These are phyloP conservation scores for Tolypocladium ovalisporum DNA, from an alignment of 2,329 filamentous ascomycete species.

Conservation along the genomic window DNA sequence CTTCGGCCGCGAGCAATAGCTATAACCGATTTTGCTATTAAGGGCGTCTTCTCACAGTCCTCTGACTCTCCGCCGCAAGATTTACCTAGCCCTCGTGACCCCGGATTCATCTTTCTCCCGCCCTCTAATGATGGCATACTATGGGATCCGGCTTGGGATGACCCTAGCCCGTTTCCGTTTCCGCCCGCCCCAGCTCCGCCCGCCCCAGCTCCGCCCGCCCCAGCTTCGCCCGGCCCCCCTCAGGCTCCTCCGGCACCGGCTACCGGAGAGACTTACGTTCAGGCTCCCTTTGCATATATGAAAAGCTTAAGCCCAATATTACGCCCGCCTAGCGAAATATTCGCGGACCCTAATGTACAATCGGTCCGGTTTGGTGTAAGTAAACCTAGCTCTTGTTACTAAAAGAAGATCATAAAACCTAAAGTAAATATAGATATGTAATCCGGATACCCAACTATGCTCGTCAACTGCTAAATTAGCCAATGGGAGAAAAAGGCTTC, in stretches of 20 bases:
- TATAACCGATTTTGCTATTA: no score
- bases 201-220: neutral
- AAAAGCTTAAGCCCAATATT: no score
- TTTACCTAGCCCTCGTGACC: neutral
- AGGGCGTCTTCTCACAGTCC: no score
- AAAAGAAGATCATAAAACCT: neutral
- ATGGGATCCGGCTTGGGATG: neutral
- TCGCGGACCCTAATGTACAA: no score
- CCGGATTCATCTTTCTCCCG: neutral
- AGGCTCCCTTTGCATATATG: neutral
- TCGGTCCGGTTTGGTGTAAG: neutral
- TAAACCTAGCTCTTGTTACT: neutral
- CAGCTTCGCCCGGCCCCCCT: neutral
- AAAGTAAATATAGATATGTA: neutral
- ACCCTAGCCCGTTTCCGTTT: neutral
- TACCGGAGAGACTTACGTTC: no score
- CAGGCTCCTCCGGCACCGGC: no score
- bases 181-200: neutral
- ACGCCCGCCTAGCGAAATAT: no score
- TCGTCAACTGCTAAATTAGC: neutral
- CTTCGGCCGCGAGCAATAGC: no score
- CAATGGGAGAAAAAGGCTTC: neutral
- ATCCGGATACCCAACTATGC: neutral
- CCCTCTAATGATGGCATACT: neutral
- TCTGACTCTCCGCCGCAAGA: neutral